Evolutionary conservation across 2,329 filamentous ascomycete genomes (phyloP).

Genomic region (Colletotrichum lupini): DNA sequence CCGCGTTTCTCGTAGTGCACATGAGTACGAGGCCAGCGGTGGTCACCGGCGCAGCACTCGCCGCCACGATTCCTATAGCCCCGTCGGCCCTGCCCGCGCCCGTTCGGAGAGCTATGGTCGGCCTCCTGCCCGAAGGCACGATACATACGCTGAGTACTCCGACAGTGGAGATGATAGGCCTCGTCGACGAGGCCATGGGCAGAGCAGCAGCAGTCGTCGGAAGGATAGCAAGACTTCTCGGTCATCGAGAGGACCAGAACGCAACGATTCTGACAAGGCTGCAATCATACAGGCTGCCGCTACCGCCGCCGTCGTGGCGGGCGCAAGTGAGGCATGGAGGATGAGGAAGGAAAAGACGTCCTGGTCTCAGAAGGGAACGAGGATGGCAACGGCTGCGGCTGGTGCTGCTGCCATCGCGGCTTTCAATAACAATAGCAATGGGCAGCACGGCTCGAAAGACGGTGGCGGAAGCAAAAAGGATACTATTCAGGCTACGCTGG

Average conservation of each 20-base stretch:
- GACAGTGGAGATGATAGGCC: conserved; percentile 27
- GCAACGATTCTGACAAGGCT: conserved; percentile 10
- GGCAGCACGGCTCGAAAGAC: neutral
- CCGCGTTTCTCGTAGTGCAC: conserved; percentile 16
- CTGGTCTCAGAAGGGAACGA: conserved; percentile 31
- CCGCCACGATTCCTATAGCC: neutral
- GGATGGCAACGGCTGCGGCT: conserved; percentile 33
- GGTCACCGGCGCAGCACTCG: neutral
- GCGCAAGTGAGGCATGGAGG: conserved; percentile 33
- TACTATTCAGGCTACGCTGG: conserved; percentile 30
- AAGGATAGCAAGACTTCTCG: neutral
- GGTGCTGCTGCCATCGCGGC: conserved; percentile 36
- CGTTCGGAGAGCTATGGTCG: conserved; percentile 18
- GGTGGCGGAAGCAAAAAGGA: conserved; percentile 12
- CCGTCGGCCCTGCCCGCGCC: conserved; percentile 11
- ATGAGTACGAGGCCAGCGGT: conserved; percentile 12
- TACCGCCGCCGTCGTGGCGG: conserved; percentile 31
- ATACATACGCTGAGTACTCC: conserved; percentile 23
- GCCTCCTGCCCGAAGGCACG: neutral
- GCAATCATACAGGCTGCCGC: conserved; percentile 31
- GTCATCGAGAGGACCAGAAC: neutral
- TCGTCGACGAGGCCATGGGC: neutral
- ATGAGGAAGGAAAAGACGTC: conserved; percentile 33
- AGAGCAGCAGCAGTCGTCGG: neutral
- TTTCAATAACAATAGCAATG: conserved; percentile 21